A percentile compares a stretch with the other conserved stretches of the same genome.
Evolutionary conservation across 306 rosid species (phyloP).

Genomic region (Purshia tridentata): DNA sequence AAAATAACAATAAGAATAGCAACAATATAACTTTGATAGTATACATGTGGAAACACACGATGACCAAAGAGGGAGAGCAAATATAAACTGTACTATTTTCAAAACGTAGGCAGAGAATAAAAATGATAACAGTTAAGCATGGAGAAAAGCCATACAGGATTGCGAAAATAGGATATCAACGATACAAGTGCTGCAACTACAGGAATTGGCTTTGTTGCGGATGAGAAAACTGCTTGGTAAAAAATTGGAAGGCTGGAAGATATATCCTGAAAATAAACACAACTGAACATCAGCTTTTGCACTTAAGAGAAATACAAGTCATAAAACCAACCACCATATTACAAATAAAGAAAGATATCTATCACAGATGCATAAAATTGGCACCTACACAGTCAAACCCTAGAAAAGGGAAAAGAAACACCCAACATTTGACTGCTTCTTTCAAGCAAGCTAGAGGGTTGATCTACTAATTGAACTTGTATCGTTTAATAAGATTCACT

Average conservation of each 20-base stretch:
- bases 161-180: conserved; percentile 63
- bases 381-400: background rate
- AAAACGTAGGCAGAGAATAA: background rate
- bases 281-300: conserved; percentile 28
- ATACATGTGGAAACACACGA: background rate
- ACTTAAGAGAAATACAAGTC: conserved; percentile 16
- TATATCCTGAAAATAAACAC: conserved; percentile 53
- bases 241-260: conserved; percentile 60
- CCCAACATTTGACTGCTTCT: background rate
- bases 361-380: background rate
- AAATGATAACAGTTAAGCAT: conserved; percentile 12
- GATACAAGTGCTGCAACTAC: conserved; percentile 64
- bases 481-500: conserved; percentile 6
- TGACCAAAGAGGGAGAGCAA: background rate
- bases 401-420: background rate
- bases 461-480: background rate
- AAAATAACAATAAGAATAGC: background rate
- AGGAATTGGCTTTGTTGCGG: conserved; percentile 62
- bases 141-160: conserved; percentile 62
- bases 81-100: background rate
- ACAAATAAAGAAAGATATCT: conserved; percentile 10
- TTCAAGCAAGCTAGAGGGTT: too few species aligned
- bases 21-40: background rate
- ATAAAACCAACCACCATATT: conserved; percentile 15
- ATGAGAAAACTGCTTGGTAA: conserved; percentile 74